Percentiles rank a stretch among this genome's conserved stretches.
Evolutionary conservation across 2,329 filamentous ascomycete species (phyloP).

Genomic region (Lachnellula cervina): DNA sequence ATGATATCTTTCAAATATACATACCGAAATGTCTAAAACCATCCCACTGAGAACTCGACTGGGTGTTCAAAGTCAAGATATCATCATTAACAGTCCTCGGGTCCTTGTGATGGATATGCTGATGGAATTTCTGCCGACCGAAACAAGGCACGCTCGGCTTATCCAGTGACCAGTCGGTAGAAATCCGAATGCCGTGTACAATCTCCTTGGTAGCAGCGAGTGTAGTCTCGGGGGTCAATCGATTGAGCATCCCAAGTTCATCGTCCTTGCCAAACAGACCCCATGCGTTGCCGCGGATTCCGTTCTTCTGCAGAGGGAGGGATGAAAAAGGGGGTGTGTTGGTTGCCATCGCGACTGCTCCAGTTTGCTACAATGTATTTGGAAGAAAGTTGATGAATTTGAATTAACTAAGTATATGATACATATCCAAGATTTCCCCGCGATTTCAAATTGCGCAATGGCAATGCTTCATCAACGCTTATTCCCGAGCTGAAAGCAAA

Average conservation of each 20-base stretch:
- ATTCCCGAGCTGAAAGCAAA: too few relatives aligned
- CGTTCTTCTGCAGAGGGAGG: conserved; percentile 36
- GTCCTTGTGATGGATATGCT: conserved; percentile 23
- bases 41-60: conserved; percentile 43
- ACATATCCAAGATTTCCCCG: too few relatives aligned
- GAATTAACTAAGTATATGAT: too few relatives aligned
- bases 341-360: background rate
- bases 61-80: conserved; percentile 38
- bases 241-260: conserved; percentile 40
- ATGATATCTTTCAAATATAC: background rate
- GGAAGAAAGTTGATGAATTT: too few relatives aligned
- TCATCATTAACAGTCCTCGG: conserved; percentile 26
- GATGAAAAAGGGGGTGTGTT: conserved; percentile 34
- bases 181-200: conserved; percentile 37
- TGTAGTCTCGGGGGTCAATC: conserved; percentile 39
- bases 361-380: too few relatives aligned
- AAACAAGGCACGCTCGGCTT: conserved; percentile 23
- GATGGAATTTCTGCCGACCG: conserved; percentile 28
- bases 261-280: conserved; percentile 41
- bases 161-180: conserved; percentile 32
- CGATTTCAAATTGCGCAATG: too few relatives aligned
- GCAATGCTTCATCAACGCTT: too few relatives aligned
- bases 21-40: conserved; percentile 37
- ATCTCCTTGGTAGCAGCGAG: conserved; percentile 38
- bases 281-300: conserved; percentile 41